A percentile compares a stretch with the other conserved stretches of the same genome.
phyloP scores from a whole-genome alignment of 2,329 filamentous ascomycete species.

The Gnomoniopsis sp. region DNA sequence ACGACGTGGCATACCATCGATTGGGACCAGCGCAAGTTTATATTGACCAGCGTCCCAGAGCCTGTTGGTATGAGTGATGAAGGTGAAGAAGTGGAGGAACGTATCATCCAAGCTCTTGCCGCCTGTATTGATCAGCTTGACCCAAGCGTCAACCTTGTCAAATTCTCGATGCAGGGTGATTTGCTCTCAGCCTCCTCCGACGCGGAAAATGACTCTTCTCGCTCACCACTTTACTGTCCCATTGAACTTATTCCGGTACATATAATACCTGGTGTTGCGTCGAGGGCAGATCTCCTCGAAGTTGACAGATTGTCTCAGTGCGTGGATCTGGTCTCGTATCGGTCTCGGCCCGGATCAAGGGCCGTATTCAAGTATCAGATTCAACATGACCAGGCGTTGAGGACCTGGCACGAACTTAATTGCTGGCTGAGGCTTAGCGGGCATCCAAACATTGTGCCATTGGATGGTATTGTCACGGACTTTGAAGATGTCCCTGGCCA shows the following conservation, averaged over 20 bases:
- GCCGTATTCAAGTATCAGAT: conserved; percentile 2
- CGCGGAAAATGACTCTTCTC: not conserved
- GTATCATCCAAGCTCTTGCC: not conserved
- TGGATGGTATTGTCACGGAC: not conserved
- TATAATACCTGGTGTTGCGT: not conserved
- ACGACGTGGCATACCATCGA: not conserved
- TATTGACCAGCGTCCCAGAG: not conserved
- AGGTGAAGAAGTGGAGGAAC: not conserved
- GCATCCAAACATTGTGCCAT: conserved; percentile 1
- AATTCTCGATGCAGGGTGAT: not conserved
- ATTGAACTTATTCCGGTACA: not conserved
- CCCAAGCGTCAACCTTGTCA: not conserved
- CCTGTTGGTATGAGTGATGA: not conserved
- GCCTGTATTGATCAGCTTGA: not conserved
- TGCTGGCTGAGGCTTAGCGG: conserved; percentile 5
- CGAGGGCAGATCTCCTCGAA: not conserved
- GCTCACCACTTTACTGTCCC: not conserved
- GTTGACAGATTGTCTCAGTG: conserved; percentile 2
- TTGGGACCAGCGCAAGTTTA: not conserved
- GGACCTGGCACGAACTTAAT: conserved; percentile 8
- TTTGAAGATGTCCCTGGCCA: not conserved
- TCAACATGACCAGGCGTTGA: not conserved
- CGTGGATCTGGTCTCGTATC: conserved; percentile 4
- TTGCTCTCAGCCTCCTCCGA: conserved; percentile 1
- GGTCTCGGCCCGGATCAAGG: not conserved